Evolutionary conservation across 345 rosid genomes (phyloP), one percentile per base, ranked within the genome.

Genomic region (Camelina hispida): DNA sequence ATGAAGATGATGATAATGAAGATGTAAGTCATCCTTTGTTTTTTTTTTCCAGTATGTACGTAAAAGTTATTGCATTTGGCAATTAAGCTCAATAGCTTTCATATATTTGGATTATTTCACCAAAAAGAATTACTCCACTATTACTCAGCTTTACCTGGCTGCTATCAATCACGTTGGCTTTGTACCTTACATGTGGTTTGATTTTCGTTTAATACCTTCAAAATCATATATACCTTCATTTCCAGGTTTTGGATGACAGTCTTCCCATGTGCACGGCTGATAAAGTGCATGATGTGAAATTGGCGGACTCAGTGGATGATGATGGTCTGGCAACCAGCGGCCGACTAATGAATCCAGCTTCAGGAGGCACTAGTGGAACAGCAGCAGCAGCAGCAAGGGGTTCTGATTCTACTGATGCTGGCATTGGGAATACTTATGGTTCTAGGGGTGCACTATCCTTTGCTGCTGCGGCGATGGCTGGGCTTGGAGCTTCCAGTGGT

Each of bases 391-490:
- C 86, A 38, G 85, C 81, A 63, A 84, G 90, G 80, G 89, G 86
- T 44, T 86, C 92, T 4, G 93, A 91, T 80, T 87, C 91, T 79
- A 73, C 87, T 81, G 97, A 85, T 74, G 83, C 88, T 59, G 86
- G 93, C 69, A 75, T 85, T 83, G 87, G 89, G 32, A 84, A 72
- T 79, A 70, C 95, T 67, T 91, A 85, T 75, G 90, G 96, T 64
- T 83, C 98, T 51, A 89, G 96, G 81, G 99, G 97, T 75, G 93
- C 96, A 17, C 88, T 91, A 89, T 93, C 97, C 42, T 96, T 93
- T 82, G 99, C 97, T 53, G 97, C 99, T 60, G 98, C 97, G 37
- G 93, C 99, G 7, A 93, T 93, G 98, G 96, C 97, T 79, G 99
- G 99, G 65, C 89, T 93, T 78, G 95, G 96, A 73, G 85, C 95